These are phyloP conservation scores for Pouteria campechiana DNA, from an alignment of 179 eudicot species.

Conservation along the genomic window DNA sequence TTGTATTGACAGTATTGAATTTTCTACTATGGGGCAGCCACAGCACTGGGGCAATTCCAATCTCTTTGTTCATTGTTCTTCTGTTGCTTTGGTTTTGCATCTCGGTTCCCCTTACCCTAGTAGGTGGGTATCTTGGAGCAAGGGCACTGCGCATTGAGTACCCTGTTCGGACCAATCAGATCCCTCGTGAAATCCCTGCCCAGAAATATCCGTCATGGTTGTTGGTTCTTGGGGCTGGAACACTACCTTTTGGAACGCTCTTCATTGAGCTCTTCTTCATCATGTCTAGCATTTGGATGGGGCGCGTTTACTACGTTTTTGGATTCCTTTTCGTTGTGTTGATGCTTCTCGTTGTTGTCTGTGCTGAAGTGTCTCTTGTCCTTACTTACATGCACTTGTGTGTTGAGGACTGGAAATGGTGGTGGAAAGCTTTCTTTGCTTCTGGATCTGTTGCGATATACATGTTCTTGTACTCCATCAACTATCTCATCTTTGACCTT, in stretches of 20 bases:
- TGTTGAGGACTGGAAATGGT: conserved; percentile 57
- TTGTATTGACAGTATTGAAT: conserved; percentile 28
- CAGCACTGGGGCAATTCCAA: conserved; percentile 54
- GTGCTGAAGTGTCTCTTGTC: conserved; percentile 49
- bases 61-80: conserved; percentile 30
- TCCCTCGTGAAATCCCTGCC: conserved; percentile 46
- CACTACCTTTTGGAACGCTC: conserved; percentile 45
- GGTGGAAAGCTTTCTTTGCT: conserved; percentile 60
- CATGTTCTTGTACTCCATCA: conserved; percentile 35
- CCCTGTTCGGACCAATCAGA: conserved; percentile 47
- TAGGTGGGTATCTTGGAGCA: conserved; percentile 46
- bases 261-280: conserved; percentile 54
- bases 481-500: conserved; percentile 39
- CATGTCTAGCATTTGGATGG: conserved; percentile 50
- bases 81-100: conserved; percentile 51
- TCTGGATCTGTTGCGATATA: conserved; percentile 55
- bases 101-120: conserved; percentile 42
- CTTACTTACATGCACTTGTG: conserved; percentile 50
- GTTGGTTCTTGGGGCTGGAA: conserved; percentile 41
- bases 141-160: conserved; percentile 34
- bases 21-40: conserved; percentile 41
- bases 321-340: conserved; percentile 40
- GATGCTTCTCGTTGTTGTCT: conserved; percentile 35
- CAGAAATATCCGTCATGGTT: conserved; percentile 50
- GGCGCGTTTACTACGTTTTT: conserved; percentile 40